Evolutionary conservation across 2,329 filamentous ascomycete species (phyloP), one percentile per base, ranked within the genome.

Genomic region (Colletotrichum spaethianum): DNA sequence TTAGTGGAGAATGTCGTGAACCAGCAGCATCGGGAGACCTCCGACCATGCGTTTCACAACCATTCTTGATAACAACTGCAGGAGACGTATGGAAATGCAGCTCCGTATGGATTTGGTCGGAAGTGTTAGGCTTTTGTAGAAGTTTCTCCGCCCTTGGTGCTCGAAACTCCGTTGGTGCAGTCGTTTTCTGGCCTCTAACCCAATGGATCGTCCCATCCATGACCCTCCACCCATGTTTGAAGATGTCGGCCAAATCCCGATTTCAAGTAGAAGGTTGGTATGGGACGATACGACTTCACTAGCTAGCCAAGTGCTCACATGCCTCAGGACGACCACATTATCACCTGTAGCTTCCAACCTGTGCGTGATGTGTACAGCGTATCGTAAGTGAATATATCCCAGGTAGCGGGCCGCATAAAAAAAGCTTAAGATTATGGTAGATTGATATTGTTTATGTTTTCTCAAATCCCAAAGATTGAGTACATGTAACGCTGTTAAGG

Each of bases 1-100:
- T 31, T 38, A 36, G 63, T 63, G 68, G 63, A 52, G 63, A 57
- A 63, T 71, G 63, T 68, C 64, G 68, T 26, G 57, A 68, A 57
- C 33, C 23, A 31, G 33, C 33, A 26, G 50, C 33, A 68, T 57
- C 64, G 52, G 56, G 38, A n/a, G 63, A 67, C 31, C 20, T 20
- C 40, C 23, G 56, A 28, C 16, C 12, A 28, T 12, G 23, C 16
- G 42, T 26, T 33, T 33, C 28, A n/a, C 36, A 42, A 18, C 12
- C 14, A 23, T 3, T 12, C 28, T 18, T 36, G 42, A 61, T 36
- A 36, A 26, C 20, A 36, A 23, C 28, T 57, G 18, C 11, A 40
- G 12, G 20, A 11, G n/a, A 42, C 28, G 55, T 6, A 40, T 57
- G 16, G 9, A 53, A 16, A 53, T 8, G n/a, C 26, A 28, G 26